Base-by-base conservation (phyloP, 2,329 filamentous ascomycete genomes). In the Xylariomycetidae sp. region DNA sequence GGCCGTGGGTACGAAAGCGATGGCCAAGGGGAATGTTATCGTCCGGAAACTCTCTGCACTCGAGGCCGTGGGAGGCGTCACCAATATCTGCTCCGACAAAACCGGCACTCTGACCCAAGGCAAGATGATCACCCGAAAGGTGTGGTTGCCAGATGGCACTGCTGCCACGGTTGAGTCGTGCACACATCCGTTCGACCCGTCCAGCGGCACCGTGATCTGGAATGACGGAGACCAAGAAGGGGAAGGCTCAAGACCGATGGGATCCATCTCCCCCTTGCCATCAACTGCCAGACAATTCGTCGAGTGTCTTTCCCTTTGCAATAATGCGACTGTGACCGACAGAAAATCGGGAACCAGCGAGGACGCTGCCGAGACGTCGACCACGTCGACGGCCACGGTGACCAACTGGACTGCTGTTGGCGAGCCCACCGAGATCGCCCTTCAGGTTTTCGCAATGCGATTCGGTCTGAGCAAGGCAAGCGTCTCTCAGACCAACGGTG, bases 391-490 rank as follows among this genome's bases (percentile, higher is more conserved):
- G 7, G 51, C 62, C n/a, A 59, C 64, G 11, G 58, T 63, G 17
- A 53, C 58, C 4, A 54, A 63, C 2, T 83, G 78, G 77, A 69
- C 65, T 26, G 77, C 77, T 14, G 61, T 78, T 26, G 81, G 80
- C 30, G 79, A 84, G 45, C 79, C 80, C 4, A 87, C 83, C 4
- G 82, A 87, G 46, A 84, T 87, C 38, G 82, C 83, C 9, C 73
- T 87, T 12, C 80, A 84, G 43, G 81, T 86, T 8, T 81, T 87
- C 40, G 80, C 82, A 29, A 78, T 80, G 62, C 76, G 82, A 13
- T 85, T 85, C 46, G 68, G 70, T 18, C 68, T 70, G 38, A 67
- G 63, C 32, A 71, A 70, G 51, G 50, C 58, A 1, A 54, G 61
- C 4, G 44, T 69, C 14, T 37, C 63, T 8, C 47, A 55, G 16